Evolutionary conservation across 2,329 filamentous ascomycete genomes (phyloP).

Genomic region (Cyphellophora europaea): DNA sequence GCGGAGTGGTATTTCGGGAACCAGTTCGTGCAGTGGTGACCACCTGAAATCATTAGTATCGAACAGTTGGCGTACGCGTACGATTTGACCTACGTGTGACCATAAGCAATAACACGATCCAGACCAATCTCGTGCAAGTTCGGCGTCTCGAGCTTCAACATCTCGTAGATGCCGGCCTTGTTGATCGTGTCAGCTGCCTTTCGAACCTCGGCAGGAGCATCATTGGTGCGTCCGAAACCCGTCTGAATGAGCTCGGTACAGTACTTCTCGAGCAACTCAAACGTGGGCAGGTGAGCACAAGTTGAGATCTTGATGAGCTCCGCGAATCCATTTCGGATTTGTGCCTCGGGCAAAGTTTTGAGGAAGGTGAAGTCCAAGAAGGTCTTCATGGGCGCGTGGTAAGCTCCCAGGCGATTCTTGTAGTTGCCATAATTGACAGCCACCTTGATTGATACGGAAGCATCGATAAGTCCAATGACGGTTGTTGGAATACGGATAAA

Average conservation of each 20-base stretch:
- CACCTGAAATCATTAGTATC: slow-evolving; percentile 45
- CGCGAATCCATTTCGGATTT: slow-evolving; percentile 65
- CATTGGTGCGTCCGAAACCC: slow-evolving; percentile 54
- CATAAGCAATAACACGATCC: slow-evolving; percentile 64
- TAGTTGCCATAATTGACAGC: slow-evolving; percentile 68
- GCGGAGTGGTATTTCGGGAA: slow-evolving; percentile 57
- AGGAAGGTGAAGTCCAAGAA: slow-evolving; percentile 67
- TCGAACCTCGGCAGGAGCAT: slow-evolving; percentile 45
- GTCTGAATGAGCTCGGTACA: slow-evolving; percentile 59
- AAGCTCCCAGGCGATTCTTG: slow-evolving; percentile 65
- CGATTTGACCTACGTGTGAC: slow-evolving; percentile 56
- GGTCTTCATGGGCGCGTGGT: slow-evolving; percentile 62
- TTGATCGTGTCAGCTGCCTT: slow-evolving; percentile 59
- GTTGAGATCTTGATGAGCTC: slow-evolving; percentile 70
- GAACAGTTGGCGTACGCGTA: too few relatives aligned
- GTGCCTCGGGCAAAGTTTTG: slow-evolving; percentile 55
- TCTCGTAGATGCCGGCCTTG: slow-evolving; percentile 59
- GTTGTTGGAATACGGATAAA: slow-evolving; percentile 67
- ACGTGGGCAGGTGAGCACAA: slow-evolving; percentile 57
- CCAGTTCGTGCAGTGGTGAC: slow-evolving; percentile 63
- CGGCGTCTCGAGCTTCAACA: slow-evolving; percentile 64
- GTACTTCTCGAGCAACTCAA: slow-evolving; percentile 58
- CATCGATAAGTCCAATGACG: slow-evolving; percentile 66
- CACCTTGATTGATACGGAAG: slow-evolving; percentile 69
- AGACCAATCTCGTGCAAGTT: slow-evolving; percentile 66